Percentiles rank a stretch among this genome's conserved stretches.
Conservation (phyloP, 2,329 filamentous ascomycete species). For the Aspergillus tamarii region DNA sequence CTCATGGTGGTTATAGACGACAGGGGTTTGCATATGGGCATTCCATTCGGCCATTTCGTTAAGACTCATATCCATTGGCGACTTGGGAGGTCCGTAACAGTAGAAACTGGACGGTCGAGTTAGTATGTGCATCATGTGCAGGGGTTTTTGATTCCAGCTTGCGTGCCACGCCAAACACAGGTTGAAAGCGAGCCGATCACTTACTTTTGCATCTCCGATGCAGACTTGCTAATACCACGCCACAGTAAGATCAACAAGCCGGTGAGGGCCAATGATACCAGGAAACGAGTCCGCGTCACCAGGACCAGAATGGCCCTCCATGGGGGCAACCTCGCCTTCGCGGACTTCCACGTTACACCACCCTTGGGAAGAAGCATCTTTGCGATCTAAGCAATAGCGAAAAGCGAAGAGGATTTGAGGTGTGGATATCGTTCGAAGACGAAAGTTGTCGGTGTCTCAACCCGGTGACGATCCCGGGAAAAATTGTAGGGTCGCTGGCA, state of each 20-base stretch:
- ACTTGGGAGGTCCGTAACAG: conserved; percentile 92
- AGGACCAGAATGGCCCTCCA: conserved; percentile 71
- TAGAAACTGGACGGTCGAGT: conserved; percentile 70
- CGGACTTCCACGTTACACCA: conserved; percentile 89
- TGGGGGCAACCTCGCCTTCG: conserved; percentile 76
- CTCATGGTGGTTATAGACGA: conserved; percentile 94
- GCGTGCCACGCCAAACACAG: not conserved
- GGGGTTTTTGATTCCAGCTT: not conserved
- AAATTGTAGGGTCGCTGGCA: conserved; percentile 3
- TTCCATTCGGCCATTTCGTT: conserved; percentile 93
- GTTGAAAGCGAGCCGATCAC: conserved; percentile 25
- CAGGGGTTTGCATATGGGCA: conserved; percentile 84
- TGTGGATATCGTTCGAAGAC: not conserved
- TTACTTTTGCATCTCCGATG: conserved; percentile 89
- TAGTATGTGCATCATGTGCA: conserved; percentile 11
- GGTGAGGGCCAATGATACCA: conserved; percentile 71
- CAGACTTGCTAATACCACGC: conserved; percentile 79
- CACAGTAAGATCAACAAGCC: conserved; percentile 80
- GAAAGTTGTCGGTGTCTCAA: conserved; percentile 11
- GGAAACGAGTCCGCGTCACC: conserved; percentile 75
- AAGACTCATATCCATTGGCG: conserved; percentile 91
- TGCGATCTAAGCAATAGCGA: conserved; percentile 14
- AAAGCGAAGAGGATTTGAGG: not conserved
- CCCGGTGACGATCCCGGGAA: conserved; percentile 19
- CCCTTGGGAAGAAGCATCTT: conserved; percentile 89